Conservation (phyloP, 768 basidiomycete genomes). For the Termitomyces sp. region DNA sequence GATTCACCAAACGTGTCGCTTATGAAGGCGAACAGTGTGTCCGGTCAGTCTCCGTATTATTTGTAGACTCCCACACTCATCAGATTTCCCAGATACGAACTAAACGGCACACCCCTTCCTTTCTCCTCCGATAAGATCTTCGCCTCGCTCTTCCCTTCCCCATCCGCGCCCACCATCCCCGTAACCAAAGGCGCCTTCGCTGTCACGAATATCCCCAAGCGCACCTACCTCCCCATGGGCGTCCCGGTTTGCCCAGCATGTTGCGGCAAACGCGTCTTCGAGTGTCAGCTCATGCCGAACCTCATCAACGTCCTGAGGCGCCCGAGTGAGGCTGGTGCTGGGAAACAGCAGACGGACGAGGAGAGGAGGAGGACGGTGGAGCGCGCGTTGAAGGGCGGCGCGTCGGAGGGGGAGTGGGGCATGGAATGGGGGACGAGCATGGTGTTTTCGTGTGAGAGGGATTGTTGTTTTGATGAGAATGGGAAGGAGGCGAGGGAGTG, state of each 20-base stretch:
- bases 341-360: conserved; percentile 50
- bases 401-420: conserved; percentile 36
- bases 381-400: conserved; percentile 43
- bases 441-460: conserved; percentile 82
- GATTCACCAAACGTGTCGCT: conserved; percentile 70
- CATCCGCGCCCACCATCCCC: conserved; percentile 40
- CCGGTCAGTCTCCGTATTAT: conserved; percentile 49
- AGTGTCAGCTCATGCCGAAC: conserved; percentile 94
- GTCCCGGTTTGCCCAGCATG: conserved; percentile 71
- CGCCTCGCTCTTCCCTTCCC: conserved; percentile 66
- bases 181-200: conserved; percentile 62
- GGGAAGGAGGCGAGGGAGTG: conserved; percentile 39
- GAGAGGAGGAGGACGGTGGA: conserved; percentile 65
- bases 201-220: conserved; percentile 43
- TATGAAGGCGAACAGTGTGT: conserved; percentile 82
- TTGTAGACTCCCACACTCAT: not conserved
- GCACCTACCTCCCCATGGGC: conserved; percentile 49
- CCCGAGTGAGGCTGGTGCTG: conserved; percentile 21
- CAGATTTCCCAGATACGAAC: conserved; percentile 64
- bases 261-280: conserved; percentile 68
- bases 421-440: conserved; percentile 97
- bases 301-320: conserved; percentile 72
- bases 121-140: conserved; percentile 79
- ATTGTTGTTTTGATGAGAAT: conserved; percentile 58
- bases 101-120: conserved; percentile 80